Conservation (phyloP, 164 flowering plant genomes). For the Nelumbo lutea region DNA sequence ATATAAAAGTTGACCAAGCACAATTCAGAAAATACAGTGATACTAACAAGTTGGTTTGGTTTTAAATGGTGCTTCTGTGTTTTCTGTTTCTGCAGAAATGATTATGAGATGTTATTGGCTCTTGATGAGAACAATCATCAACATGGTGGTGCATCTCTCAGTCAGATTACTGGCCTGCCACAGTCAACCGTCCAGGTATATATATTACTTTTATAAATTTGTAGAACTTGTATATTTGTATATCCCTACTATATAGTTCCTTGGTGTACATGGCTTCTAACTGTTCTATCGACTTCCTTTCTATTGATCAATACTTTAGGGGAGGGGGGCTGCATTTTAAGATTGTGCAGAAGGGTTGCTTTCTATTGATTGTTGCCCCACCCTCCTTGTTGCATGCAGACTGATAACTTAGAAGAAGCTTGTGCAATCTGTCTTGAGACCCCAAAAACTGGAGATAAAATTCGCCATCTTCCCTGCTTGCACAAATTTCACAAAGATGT, state of each 20-base stretch:
- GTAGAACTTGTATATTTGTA: too few species aligned
- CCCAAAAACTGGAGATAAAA: conserved; percentile 68
- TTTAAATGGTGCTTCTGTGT: neutral
- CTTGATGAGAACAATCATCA: conserved; percentile 78
- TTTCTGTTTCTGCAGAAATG: conserved; percentile 49
- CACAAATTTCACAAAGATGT: conserved; percentile 99
- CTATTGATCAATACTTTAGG: neutral
- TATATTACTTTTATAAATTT: neutral
- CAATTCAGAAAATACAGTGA: too few species aligned
- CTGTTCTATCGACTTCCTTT: neutral
- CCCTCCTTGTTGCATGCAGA: conserved; percentile 29
- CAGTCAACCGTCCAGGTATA: conserved; percentile 72
- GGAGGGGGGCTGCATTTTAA: neutral
- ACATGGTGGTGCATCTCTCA: conserved; percentile 57
- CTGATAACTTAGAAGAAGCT: conserved; percentile 53
- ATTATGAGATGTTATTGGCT: conserved; percentile 87
- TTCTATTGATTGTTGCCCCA: neutral
- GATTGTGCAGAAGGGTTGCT: neutral
- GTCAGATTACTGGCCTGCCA: conserved; percentile 74
- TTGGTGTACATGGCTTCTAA: too few species aligned
- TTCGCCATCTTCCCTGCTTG: conserved; percentile 92
- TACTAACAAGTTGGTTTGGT: neutral
- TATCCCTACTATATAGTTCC: too few species aligned
- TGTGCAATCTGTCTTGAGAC: conserved; percentile 89
- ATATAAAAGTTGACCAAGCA: too few species aligned